Base-by-base conservation (phyloP, 2,329 filamentous ascomycete species). In the Thelonectria rubi region DNA sequence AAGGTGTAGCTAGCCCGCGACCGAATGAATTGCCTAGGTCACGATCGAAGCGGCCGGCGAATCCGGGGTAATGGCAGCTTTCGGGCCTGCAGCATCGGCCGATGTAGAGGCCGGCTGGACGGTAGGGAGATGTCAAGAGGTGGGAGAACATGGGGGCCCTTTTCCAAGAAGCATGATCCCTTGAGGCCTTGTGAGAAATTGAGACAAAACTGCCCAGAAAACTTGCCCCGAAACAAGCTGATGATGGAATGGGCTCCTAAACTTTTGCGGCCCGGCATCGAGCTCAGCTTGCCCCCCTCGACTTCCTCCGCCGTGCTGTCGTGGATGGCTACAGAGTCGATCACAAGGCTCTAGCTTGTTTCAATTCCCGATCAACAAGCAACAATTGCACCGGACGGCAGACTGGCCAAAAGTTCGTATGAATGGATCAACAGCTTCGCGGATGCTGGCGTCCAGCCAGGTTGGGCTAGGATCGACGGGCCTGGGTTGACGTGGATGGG, bases 401-500 rank as follows among this genome's bases (percentile, higher is more conserved):
- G 37, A 45, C 58, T 43, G 63, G 58, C 49, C 24, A 30, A 30
- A 30, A 20, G 48, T 46, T 55, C 37, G 51, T 39, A 39, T 51
- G 45, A 39, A 45, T 24, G 37, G 60, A 52, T 55, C 42, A 56
- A 59, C 51, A 30, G 26, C 26, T 30, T 30, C 46, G 26, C 45
- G 56, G 40, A 52, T 57, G 54, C 50, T 66, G 68, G 63, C 61
- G 63, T 50, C 49, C 56, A 43, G 63, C 59, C 65, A n/a, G 62
- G 65, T 62, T 42, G 18, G 66, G 68, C 50, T 60, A 65, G 55
- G 69, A 71, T 71, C 69, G 65, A 61, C 68, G 58, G 48, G 42
- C 57, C 56, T 63, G 48, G 17, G 45, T 59, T 62, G 47, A 45
- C 46, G 26, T 56, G 37, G 47, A 56, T 47, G 51, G 20, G 17